Evolutionary conservation across 164 flowering plant species (phyloP), one percentile per base, ranked within the genome.

Genomic region (Litsea cubeba): DNA sequence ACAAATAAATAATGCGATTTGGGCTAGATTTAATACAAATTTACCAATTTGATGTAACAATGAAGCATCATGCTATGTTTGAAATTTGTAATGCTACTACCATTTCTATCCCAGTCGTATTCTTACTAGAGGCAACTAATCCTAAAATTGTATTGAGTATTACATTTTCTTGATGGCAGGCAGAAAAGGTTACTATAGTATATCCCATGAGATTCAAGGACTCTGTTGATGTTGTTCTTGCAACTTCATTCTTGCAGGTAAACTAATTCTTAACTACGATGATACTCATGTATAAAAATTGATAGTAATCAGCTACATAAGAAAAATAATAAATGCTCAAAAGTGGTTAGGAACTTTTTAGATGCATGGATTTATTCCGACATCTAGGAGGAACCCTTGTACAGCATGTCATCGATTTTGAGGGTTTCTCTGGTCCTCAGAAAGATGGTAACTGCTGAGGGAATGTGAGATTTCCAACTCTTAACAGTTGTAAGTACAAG

Each of bases 121-220:
- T 12, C 68, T 65, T 65, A 30, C 40, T 17, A 50, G 71, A 23
- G n/a, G 54, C 50, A 20, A 51, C 32, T 12, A 28, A 25, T 15
- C 10, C 66, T 63, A 15, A 35, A 40, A 50, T 12, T 15, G 3
- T 3, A 18, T 10, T 50, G 46, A 25, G 72, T 25, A 62, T 20
- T 15, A 62, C 20, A 7, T 24, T 75, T 35, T 68, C 65, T 71
- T 78, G 35, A 30, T 84, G 75, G 72, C 95, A 95, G 99, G 86
- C 80, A 46, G 99, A 91, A 12, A 94, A 88, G 84, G 98, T 94
- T 57, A 92, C 90, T 23, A 87, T 96, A 62, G 84, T 94, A 51
- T 93, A 81, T 82, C 99, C 99, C 24, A 92, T 96, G 98, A 87
- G 97, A 81, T 96, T 96, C 84, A 92, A 83, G 70, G 97, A 96